A percentile compares a stretch with the other conserved stretches of the same genome.
phyloP scores from a whole-genome alignment of 371 early-diverging fungal genomes.

The Mucor racemosus region DNA sequence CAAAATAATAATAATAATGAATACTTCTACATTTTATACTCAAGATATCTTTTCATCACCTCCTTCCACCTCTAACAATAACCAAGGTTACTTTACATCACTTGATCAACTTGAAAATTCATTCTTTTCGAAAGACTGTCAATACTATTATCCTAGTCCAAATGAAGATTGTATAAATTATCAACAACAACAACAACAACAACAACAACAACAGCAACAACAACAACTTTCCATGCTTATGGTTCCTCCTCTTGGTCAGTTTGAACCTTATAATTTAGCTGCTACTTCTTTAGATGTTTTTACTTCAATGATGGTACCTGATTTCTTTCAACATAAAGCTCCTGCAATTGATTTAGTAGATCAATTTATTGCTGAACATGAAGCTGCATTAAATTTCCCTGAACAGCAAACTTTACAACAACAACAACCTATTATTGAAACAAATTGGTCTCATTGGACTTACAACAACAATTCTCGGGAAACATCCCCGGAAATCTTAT shows the following conservation, averaged over 20 bases:
- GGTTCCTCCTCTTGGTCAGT: conserved; percentile 34
- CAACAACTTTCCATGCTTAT: conserved; percentile 12
- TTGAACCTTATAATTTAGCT: neutral
- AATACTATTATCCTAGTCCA: conserved; percentile 28
- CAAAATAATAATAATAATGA: neutral
- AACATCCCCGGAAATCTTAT: conserved; percentile 24
- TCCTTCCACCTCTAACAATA: conserved; percentile 16
- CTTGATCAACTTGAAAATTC: conserved; percentile 19
- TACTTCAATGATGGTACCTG: conserved; percentile 14
- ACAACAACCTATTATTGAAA: conserved; percentile 14
- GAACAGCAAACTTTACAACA: conserved; percentile 10
- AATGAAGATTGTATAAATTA: neutral
- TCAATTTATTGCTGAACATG: conserved; percentile 37
- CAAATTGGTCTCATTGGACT: conserved; percentile 34
- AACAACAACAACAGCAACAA: neutral
- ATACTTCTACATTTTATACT: conserved; percentile 8
- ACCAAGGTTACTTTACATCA: conserved; percentile 28
- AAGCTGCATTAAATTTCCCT: conserved; percentile 26
- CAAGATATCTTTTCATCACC: conserved; percentile 22
- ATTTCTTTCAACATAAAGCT: conserved; percentile 10
- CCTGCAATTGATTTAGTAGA: conserved; percentile 29
- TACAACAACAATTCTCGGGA: conserved; percentile 24
- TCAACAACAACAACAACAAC: conserved; percentile 14
- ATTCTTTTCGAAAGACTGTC: conserved; percentile 7
- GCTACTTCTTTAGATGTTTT: conserved; percentile 6